Conservation (phyloP, 2,329 filamentous ascomycete genomes). For the Acephala macrosclerotiorum region DNA sequence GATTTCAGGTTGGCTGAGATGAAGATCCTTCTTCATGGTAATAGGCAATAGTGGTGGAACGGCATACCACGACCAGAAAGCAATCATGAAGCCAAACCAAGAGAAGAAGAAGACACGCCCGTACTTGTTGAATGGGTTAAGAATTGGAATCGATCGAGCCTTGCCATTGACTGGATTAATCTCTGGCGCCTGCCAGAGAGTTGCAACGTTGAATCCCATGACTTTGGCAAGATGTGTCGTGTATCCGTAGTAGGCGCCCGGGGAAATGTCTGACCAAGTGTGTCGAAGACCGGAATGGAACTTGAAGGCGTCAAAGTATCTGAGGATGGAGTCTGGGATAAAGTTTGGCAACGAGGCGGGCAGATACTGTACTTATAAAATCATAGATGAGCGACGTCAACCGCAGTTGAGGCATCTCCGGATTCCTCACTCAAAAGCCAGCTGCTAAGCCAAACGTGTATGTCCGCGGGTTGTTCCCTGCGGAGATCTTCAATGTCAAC, state of each 20-base stretch:
- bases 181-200: constrained; percentile 41
- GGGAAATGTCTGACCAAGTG: neutral
- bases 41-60: constrained; percentile 71
- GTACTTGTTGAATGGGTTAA: constrained; percentile 82
- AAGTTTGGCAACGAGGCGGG: neutral
- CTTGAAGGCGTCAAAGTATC: neutral
- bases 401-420: constrained; percentile 36
- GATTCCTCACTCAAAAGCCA: constrained; percentile 15
- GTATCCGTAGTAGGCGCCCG: neutral
- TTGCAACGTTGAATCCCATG: constrained; percentile 38
- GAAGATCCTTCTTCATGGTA: constrained; percentile 83
- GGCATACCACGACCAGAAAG: constrained; percentile 92
- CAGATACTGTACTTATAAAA: constrained; percentile 30
- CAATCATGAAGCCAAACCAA: constrained; percentile 74
- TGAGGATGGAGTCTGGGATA: neutral
- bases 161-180: constrained; percentile 83
- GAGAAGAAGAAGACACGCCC: constrained; percentile 91
- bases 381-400: constrained; percentile 32
- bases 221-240: neutral
- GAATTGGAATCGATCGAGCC: constrained; percentile 77
- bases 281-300: neutral
- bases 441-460: constrained; percentile 19
- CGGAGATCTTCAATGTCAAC: constrained; percentile 29
- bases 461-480: constrained; percentile 31
- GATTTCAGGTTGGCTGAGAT: constrained; percentile 73